Conservation (phyloP, 2,329 filamentous ascomycete species). For the Cladosporium sp. region DNA sequence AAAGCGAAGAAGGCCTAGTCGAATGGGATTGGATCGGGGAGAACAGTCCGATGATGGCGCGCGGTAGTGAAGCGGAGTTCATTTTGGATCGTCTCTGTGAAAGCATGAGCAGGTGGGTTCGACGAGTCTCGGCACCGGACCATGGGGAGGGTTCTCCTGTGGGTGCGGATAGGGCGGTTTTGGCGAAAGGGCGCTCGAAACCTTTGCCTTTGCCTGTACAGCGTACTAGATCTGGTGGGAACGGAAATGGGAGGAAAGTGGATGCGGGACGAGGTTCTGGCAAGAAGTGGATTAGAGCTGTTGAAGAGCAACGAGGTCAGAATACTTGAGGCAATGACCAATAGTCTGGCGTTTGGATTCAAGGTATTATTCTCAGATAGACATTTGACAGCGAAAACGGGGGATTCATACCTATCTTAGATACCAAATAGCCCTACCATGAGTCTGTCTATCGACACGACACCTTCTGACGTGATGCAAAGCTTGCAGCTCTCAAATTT, state of each 20-base stretch:
- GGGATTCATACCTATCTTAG: no score
- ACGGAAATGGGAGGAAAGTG: not conserved
- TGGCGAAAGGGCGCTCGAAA: constrained; percentile 3
- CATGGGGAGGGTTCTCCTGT: not conserved
- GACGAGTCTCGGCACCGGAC: constrained; percentile 11
- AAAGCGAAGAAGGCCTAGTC: constrained; percentile 55
- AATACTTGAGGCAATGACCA: no score
- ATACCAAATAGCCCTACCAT: no score
- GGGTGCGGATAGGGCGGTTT: not conserved
- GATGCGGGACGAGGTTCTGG: no score
- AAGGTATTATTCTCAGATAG: no score
- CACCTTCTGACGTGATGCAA: no score
- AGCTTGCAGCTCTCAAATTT: no score
- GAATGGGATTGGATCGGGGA: constrained; percentile 72
- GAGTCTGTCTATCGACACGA: no score
- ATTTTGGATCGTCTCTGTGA: constrained; percentile 61
- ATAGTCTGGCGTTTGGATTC: no score
- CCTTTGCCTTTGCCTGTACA: constrained; percentile 4
- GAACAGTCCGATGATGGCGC: constrained; percentile 61
- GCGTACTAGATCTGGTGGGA: constrained; percentile 1
- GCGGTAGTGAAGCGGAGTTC: constrained; percentile 61
- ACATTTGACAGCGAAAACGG: no score
- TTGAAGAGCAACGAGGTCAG: no score
- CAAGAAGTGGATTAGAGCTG: no score
- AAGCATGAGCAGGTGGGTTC: constrained; percentile 51